phyloP scores from a whole-genome alignment of 75 land plant genomes.

The Larix kaempferi region DNA sequence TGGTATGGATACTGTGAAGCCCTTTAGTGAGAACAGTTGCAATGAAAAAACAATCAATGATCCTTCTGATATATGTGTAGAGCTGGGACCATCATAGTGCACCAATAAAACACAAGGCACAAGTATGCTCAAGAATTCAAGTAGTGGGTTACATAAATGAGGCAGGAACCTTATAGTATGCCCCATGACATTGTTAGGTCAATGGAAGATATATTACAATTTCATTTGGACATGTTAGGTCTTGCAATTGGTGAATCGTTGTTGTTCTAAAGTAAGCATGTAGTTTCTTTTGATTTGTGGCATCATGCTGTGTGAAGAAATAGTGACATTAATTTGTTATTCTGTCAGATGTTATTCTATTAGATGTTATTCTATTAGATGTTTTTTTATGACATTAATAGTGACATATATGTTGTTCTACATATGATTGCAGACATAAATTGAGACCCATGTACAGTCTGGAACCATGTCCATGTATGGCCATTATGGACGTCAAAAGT shows the following conservation, averaged over 20 bases:
- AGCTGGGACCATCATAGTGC: not conserved
- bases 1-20: slow-evolving; percentile 11
- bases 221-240: no score
- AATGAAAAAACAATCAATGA: not conserved
- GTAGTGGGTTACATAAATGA: slow-evolving; percentile 13
- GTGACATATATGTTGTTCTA: not conserved
- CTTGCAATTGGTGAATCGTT: no score
- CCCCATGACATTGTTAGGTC: slow-evolving; percentile 95
- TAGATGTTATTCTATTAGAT: not conserved
- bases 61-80: slow-evolving; percentile 2
- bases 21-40: not conserved
- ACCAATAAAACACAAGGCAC: not conserved
- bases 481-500: slow-evolving; percentile 61
- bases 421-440: slow-evolving; percentile 50
- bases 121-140: slow-evolving; percentile 3
- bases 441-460: slow-evolving; percentile 63
- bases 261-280: no score
- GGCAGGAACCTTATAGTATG: slow-evolving; percentile 87
- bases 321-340: no score
- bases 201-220: slow-evolving; percentile 75
- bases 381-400: no score
- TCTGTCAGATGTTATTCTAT: not conserved
- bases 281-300: no score
- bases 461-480: slow-evolving; percentile 65
- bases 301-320: no score